These are phyloP conservation scores for Yarrowia divulgata DNA, from an alignment of 805 yeast species.

Conservation along the genomic window DNA sequence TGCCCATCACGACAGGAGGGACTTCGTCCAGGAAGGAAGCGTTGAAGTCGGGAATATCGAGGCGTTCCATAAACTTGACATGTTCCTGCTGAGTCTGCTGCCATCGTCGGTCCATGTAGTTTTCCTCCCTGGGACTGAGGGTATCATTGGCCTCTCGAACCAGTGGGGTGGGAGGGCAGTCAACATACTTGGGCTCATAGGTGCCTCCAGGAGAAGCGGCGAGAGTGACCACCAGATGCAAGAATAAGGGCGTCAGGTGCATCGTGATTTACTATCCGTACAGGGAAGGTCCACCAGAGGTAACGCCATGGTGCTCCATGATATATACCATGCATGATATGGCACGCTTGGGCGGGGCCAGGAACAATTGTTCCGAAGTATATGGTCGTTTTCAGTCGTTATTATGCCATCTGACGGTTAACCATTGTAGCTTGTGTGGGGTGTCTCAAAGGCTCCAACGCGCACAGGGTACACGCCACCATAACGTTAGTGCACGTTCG, in stretches of 20 bases:
- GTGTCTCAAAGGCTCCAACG: no score
- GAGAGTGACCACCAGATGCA: constrained; percentile 6
- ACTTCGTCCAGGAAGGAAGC: constrained; percentile 46
- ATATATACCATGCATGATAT: not conserved
- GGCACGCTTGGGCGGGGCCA: not conserved
- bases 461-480: not conserved
- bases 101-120: constrained; percentile 49
- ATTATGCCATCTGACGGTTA: not conserved
- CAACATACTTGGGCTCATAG: constrained; percentile 43
- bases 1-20: constrained; percentile 48
- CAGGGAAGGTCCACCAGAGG: constrained; percentile 4
- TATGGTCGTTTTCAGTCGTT: not conserved
- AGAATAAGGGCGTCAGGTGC: constrained; percentile 6
- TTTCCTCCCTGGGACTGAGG: constrained; percentile 46
- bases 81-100: constrained; percentile 50
- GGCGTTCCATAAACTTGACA: constrained; percentile 55
- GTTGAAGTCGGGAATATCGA: constrained; percentile 59
- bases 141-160: constrained; percentile 49
- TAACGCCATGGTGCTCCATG: not conserved
- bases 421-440: no score
- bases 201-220: constrained; percentile 26
- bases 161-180: constrained; percentile 52
- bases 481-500: not conserved
- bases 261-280: not conserved
- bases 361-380: not conserved